A percentile compares a stretch with the other conserved stretches of the same genome.
Evolutionary conservation across 2,329 filamentous ascomycete genomes (phyloP).

Genomic region (Cadophora sp.): DNA sequence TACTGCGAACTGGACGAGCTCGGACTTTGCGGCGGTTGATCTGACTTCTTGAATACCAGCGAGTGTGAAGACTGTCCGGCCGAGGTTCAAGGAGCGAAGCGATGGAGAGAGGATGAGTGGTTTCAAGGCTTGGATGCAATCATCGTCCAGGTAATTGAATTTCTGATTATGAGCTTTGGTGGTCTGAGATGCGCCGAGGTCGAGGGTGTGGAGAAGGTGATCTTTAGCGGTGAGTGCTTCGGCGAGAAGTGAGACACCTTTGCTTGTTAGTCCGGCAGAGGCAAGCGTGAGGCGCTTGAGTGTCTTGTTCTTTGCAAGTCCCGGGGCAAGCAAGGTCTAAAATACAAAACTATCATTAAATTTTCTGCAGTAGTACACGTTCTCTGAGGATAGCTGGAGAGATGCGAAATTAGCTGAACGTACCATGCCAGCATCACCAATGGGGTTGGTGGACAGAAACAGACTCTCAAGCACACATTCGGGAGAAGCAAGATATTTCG

Average conservation of each 20-base stretch:
- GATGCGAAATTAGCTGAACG: background rate
- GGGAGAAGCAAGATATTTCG: conserved; percentile 29
- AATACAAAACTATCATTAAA: too few relatives aligned
- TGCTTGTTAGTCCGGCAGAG: background rate
- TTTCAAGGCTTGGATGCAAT: background rate
- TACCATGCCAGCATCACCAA: conserved; percentile 2
- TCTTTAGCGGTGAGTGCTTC: background rate
- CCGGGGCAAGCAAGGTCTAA: background rate
- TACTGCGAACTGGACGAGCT: background rate
- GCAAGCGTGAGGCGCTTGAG: conserved; percentile 3
- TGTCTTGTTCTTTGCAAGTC: background rate
- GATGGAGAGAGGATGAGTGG: conserved; percentile 5
- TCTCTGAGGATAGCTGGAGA: too few relatives aligned
- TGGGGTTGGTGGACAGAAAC: conserved; percentile 16
- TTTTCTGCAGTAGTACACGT: too few relatives aligned
- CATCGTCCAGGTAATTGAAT: conserved; percentile 4
- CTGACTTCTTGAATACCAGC: background rate
- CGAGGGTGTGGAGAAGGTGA: background rate
- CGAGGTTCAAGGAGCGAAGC: background rate
- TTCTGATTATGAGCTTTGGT: background rate
- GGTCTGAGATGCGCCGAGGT: background rate
- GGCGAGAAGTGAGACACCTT: background rate
- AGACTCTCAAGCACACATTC: conserved; percentile 31
- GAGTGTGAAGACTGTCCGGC: background rate
- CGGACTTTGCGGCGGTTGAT: background rate